Evolutionary conservation across 805 yeast species (phyloP).

Genomic region (Pichia membranifaciens): DNA sequence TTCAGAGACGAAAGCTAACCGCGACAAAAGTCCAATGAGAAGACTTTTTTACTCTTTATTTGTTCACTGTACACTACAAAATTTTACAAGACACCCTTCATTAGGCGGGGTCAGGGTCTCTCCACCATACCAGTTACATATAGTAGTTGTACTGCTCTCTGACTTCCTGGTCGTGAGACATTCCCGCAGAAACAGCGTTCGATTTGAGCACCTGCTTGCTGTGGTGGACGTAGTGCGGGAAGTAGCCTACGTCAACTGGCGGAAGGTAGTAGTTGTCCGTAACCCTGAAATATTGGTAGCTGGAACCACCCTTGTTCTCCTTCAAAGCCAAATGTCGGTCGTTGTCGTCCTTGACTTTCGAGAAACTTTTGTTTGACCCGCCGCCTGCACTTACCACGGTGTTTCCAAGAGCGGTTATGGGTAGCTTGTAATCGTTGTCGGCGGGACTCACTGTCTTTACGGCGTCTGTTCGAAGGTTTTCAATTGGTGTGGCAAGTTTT

Average conservation of each 20-base stretch:
- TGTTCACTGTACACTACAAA: no score
- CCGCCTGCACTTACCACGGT: not conserved
- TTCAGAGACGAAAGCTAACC: not conserved
- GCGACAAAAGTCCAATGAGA: no score
- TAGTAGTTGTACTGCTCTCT: constrained; percentile 13
- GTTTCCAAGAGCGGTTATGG: no score
- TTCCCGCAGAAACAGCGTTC: not conserved
- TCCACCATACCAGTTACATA: no score
- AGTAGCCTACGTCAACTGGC: constrained; percentile 44
- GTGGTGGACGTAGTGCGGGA: constrained; percentile 34
- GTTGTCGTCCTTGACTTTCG: not conserved
- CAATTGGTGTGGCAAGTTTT: not conserved
- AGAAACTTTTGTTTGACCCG: no score
- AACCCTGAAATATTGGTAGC: constrained; percentile 44
- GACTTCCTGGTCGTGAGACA: not conserved
- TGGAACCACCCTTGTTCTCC: constrained; percentile 7
- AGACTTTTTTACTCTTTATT: no score
- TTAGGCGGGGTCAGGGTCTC: no score
- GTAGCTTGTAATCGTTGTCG: not conserved
- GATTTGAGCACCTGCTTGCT: constrained; percentile 36
- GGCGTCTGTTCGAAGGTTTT: not conserved
- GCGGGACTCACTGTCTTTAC: not conserved
- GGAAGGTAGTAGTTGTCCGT: constrained; percentile 43
- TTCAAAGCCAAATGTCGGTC: not conserved
- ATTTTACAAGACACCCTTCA: no score